Conservation (phyloP, 805 yeast species). For the Limtongia smithiae region DNA sequence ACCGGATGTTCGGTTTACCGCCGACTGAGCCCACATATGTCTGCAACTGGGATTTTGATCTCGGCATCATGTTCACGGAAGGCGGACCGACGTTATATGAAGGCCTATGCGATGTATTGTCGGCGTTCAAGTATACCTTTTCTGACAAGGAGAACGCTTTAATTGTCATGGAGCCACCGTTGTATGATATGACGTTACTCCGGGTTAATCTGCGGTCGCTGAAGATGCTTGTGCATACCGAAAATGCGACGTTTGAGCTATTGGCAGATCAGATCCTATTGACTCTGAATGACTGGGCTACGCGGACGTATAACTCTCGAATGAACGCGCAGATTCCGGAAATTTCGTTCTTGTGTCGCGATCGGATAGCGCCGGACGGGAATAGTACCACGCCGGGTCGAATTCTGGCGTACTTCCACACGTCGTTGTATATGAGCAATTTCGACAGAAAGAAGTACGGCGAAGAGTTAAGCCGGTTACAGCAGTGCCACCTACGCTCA, state of each 20-base stretch:
- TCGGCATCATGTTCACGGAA: conserved; percentile 56
- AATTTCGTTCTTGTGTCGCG: conserved; percentile 38
- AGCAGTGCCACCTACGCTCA: conserved; percentile 59
- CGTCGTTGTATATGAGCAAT: conserved; percentile 58
- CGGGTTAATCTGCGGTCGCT: conserved; percentile 53
- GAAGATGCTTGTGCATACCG: conserved; percentile 42
- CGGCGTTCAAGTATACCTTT: conserved; percentile 59
- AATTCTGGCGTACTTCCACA: conserved; percentile 45
- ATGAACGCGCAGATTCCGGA: conserved; percentile 50
- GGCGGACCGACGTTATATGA: conserved; percentile 48
- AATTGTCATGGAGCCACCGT: conserved; percentile 49
- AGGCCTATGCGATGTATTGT: conserved; percentile 43
- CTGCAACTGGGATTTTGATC: conserved; percentile 83
- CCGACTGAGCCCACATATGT: conserved; percentile 83
- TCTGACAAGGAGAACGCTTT: conserved; percentile 74
- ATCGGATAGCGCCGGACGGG: neutral
- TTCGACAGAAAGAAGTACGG: conserved; percentile 52
- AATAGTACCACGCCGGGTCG: neutral
- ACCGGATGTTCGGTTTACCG: conserved; percentile 88
- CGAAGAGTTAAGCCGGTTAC: conserved; percentile 47
- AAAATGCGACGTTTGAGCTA: conserved; percentile 32
- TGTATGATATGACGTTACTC: conserved; percentile 68
- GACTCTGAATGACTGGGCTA: conserved; percentile 66
- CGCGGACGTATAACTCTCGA: conserved; percentile 57
- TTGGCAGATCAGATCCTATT: conserved; percentile 37